These are phyloP conservation scores for Litchi chinensis DNA, from an alignment of 345 rosid genomes.

Conservation along the genomic window DNA sequence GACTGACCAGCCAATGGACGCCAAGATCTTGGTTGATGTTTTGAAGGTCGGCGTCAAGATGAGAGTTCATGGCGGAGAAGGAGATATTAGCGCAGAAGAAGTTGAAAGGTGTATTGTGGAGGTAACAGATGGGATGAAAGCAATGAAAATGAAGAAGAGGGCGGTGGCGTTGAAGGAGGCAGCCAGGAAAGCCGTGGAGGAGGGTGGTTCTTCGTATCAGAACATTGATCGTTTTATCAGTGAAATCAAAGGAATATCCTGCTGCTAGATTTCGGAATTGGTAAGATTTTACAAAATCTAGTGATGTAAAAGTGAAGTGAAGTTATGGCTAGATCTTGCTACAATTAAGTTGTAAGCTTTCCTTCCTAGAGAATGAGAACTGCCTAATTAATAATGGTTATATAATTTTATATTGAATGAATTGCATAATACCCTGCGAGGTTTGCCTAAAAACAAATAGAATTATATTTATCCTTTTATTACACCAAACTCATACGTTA, in stretches of 20 bases:
- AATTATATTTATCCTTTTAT: too few species aligned
- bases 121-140: constrained; percentile 30
- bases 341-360: too few species aligned
- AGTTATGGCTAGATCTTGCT: too few species aligned
- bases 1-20: constrained; percentile 47
- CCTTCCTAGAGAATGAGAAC: too few species aligned
- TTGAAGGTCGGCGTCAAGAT: constrained; percentile 48
- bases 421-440: too few species aligned
- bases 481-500: too few species aligned
- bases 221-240: constrained; percentile 41
- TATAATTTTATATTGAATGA: too few species aligned
- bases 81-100: constrained; percentile 30
- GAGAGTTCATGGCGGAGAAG: constrained; percentile 30
- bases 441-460: too few species aligned
- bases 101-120: constrained; percentile 51
- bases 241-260: constrained; percentile 24
- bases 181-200: constrained; percentile 37
- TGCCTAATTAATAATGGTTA: too few species aligned
- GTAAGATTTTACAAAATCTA: too few species aligned
- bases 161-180: constrained; percentile 39
- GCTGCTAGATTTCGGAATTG: neutral
- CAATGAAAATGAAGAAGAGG: constrained; percentile 39
- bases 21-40: constrained; percentile 48
- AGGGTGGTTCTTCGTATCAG: constrained; percentile 46
- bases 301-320: too few species aligned